Evolutionary conservation across 2,329 filamentous ascomycete genomes (phyloP).

Genomic region (Ophioceras dolichostomum): DNA sequence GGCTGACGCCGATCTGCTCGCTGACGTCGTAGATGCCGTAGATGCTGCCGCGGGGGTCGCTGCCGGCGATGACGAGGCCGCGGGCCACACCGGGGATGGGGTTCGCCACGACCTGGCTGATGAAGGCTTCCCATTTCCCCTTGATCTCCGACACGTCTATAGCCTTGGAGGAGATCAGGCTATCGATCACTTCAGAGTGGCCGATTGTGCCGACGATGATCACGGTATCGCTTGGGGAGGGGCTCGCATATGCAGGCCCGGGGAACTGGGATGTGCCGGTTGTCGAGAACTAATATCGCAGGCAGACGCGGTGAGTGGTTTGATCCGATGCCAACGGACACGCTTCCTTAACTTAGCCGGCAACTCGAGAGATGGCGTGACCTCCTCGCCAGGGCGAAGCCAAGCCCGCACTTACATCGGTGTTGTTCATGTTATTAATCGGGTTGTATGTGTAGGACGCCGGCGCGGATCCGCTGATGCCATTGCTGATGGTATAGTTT

Average conservation of each 20-base stretch:
- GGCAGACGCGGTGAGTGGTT: neutral
- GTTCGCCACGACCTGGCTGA: slow-evolving; percentile 42
- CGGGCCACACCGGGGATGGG: slow-evolving; percentile 42
- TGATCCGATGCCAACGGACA: too few species aligned
- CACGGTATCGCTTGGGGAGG: slow-evolving; percentile 31
- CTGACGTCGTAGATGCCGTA: slow-evolving; percentile 61
- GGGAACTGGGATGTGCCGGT: slow-evolving; percentile 26
- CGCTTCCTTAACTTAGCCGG: too few species aligned
- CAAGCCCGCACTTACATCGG: slow-evolving; percentile 20
- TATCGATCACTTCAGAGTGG: slow-evolving; percentile 48
- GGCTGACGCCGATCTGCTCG: slow-evolving; percentile 62
- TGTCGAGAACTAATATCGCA: slow-evolving; percentile 23
- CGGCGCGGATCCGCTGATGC: slow-evolving; percentile 20
- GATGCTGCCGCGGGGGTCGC: slow-evolving; percentile 52
- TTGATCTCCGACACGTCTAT: slow-evolving; percentile 44
- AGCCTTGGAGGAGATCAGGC: slow-evolving; percentile 39
- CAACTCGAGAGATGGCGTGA: too few species aligned
- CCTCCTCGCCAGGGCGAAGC: neutral
- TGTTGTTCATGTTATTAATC: slow-evolving; percentile 32
- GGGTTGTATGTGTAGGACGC: slow-evolving; percentile 29
- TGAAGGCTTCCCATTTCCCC: slow-evolving; percentile 60
- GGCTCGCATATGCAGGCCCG: slow-evolving; percentile 30
- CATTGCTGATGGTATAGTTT: slow-evolving; percentile 48
- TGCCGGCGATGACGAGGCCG: slow-evolving; percentile 56
- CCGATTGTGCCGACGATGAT: slow-evolving; percentile 60